A percentile compares a stretch with the other conserved stretches of the same genome.
Evolutionary conservation across 2,329 filamentous ascomycete genomes (phyloP).

Genomic region (Arthrobotrys sphaeroides): DNA sequence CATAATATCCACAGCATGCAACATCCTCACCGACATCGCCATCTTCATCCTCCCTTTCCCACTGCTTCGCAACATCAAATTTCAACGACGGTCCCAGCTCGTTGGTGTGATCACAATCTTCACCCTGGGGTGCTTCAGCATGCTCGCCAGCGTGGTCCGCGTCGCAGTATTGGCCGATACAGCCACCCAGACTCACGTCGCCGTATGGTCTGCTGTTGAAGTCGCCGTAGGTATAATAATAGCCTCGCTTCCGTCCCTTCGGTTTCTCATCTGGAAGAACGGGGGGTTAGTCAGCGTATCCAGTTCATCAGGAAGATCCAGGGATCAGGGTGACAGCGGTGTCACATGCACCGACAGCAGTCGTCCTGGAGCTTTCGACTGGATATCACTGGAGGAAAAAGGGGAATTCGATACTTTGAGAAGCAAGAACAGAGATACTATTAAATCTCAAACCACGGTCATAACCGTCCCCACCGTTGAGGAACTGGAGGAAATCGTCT

Average conservation of each 20-base stretch:
- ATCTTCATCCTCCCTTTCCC: constrained; percentile 51
- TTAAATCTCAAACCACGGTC: constrained; percentile 49
- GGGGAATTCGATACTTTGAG: constrained; percentile 35
- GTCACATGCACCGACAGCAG: constrained; percentile 34
- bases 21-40: constrained; percentile 45
- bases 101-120: constrained; percentile 29
- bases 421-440: constrained; percentile 44
- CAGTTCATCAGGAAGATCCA: constrained; percentile 16
- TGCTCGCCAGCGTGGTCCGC: constrained; percentile 47
- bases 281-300: constrained; percentile 14
- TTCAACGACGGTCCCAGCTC: constrained; percentile 42
- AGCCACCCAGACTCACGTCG: constrained; percentile 36
- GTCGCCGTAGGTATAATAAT: constrained; percentile 41
- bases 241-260: constrained; percentile 37
- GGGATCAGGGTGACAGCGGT: constrained; percentile 23
- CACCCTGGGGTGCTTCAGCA: constrained; percentile 29
- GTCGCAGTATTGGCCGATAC: constrained; percentile 41
- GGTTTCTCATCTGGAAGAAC: constrained; percentile 34
- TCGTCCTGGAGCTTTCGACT: constrained; percentile 32
- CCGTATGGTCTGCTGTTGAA: constrained; percentile 49
- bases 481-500: constrained; percentile 46
- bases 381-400: constrained; percentile 47
- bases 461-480: constrained; percentile 46
- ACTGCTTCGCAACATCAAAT: constrained; percentile 46
- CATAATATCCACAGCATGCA: constrained; percentile 48